Percentiles rank a stretch among this genome's conserved stretches.
Evolutionary conservation across 768 basidiomycete species (phyloP).

Genomic region (Collybia sordida): DNA sequence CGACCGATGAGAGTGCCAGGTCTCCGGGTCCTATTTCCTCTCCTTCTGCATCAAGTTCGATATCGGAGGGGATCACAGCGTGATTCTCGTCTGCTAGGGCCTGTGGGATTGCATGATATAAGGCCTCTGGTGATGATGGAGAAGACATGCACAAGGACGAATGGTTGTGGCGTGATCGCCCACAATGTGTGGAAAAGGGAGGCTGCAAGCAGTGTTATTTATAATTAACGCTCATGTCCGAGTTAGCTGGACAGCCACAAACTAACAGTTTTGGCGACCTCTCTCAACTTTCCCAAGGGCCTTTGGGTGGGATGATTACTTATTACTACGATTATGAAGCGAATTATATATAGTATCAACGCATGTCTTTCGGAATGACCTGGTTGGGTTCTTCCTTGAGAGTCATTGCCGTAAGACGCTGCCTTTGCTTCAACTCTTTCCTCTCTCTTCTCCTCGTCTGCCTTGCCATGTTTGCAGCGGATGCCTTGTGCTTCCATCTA

Average conservation of each 20-base stretch:
- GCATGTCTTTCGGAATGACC: conserved; percentile 41
- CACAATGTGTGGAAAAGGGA: conserved; percentile 1
- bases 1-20: conserved; percentile 18
- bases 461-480: conserved; percentile 50
- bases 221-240: no score
- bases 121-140: conserved; percentile 30
- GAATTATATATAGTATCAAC: conserved; percentile 4
- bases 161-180: background rate
- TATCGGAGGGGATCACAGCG: conserved; percentile 16
- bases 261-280: background rate
- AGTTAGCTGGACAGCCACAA: background rate
- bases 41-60: conserved; percentile 32
- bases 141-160: conserved; percentile 21
- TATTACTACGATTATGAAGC: background rate
- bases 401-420: conserved; percentile 53
- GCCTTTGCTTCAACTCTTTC: conserved; percentile 51
- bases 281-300: background rate
- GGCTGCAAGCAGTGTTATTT: background rate
- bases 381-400: conserved; percentile 60
- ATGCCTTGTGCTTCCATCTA: conserved; percentile 49
- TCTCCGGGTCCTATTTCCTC: conserved; percentile 14
- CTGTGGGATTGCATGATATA: conserved; percentile 47
- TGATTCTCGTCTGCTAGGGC: conserved; percentile 29
- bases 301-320: background rate
- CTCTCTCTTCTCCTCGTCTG: conserved; percentile 55